A percentile compares a stretch with the other conserved stretches of the same genome.
Conservation (phyloP, 129 eudicot genomes). For the Tagetes erecta region DNA sequence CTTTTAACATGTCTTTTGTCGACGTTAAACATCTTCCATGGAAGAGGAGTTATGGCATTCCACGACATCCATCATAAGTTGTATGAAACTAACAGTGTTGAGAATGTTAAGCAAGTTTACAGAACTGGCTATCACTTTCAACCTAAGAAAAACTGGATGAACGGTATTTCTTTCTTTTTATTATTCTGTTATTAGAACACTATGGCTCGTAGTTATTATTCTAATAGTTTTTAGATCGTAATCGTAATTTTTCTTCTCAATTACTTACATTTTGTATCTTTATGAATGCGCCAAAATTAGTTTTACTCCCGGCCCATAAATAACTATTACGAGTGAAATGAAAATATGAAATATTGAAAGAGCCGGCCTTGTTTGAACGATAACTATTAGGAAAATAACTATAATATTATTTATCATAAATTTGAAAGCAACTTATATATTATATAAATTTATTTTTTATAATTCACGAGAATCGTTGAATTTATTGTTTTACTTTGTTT, state of each 20-base stretch:
- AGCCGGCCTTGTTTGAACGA: constrained; percentile 29
- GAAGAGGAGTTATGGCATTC: constrained; percentile 37
- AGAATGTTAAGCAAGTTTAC: constrained; percentile 31
- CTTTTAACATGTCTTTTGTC: constrained; percentile 13
- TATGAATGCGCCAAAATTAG: no score
- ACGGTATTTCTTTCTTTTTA: constrained; percentile 40
- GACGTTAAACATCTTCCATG: constrained; percentile 19
- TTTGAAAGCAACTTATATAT: not conserved
- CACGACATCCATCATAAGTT: constrained; percentile 28
- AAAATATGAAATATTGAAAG: not conserved
- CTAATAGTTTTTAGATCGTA: no score
- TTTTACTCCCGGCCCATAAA: no score
- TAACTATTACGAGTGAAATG: not conserved
- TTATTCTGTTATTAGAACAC: no score
- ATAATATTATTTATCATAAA: not conserved
- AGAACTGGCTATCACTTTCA: constrained; percentile 78
- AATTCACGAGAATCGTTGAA: not conserved
- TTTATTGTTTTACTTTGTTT: not conserved
- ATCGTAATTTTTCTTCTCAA: no score
- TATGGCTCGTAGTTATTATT: not conserved
- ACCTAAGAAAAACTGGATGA: constrained; percentile 63
- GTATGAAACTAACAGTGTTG: constrained; percentile 23
- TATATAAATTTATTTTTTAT: not conserved
- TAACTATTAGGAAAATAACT: not conserved
- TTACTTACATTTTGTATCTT: not conserved